Percentiles rank a stretch among this genome's conserved stretches.
phyloP scores from a whole-genome alignment of 805 yeast species.

The Spathaspora girioi region DNA sequence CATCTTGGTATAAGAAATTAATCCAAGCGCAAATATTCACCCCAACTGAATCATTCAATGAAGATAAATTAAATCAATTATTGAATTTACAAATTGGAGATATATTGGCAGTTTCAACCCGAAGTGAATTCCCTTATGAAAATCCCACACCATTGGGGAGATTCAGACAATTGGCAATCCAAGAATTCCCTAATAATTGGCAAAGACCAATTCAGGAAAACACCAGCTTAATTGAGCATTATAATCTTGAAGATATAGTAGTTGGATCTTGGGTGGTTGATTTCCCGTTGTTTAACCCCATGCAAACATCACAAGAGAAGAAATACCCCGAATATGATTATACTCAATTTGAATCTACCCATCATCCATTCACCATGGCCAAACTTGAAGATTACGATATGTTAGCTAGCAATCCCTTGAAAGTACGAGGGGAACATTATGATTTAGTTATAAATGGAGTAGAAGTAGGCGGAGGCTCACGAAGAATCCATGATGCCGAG shows the following conservation, averaged over 20 bases:
- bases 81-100: slow-evolving; percentile 62
- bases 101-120: slow-evolving; percentile 72
- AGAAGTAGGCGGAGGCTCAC: slow-evolving; percentile 96
- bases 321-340: slow-evolving; percentile 63
- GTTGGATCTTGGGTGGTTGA: slow-evolving; percentile 85
- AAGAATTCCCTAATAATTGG: slow-evolving; percentile 48
- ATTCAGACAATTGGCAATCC: slow-evolving; percentile 70
- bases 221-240: slow-evolving; percentile 12
- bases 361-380: slow-evolving; percentile 97
- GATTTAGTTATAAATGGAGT: slow-evolving; percentile 92
- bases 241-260: slow-evolving; percentile 32
- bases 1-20: slow-evolving; percentile 42
- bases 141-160: slow-evolving; percentile 95
- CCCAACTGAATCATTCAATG: slow-evolving; percentile 13
- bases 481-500: slow-evolving; percentile 85
- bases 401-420: slow-evolving; percentile 52
- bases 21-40: slow-evolving; percentile 25
- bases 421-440: slow-evolving; percentile 84
- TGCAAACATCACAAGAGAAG: slow-evolving; percentile 5
- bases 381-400: slow-evolving; percentile 61
- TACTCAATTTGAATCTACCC: slow-evolving; percentile 61
- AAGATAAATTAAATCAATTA: slow-evolving; percentile 10
- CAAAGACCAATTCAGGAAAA: slow-evolving; percentile 32
- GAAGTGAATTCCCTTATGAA: slow-evolving; percentile 70
- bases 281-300: slow-evolving; percentile 88